Conservation (phyloP, 306 rosid genomes). For the Ormosia emarginata region DNA sequence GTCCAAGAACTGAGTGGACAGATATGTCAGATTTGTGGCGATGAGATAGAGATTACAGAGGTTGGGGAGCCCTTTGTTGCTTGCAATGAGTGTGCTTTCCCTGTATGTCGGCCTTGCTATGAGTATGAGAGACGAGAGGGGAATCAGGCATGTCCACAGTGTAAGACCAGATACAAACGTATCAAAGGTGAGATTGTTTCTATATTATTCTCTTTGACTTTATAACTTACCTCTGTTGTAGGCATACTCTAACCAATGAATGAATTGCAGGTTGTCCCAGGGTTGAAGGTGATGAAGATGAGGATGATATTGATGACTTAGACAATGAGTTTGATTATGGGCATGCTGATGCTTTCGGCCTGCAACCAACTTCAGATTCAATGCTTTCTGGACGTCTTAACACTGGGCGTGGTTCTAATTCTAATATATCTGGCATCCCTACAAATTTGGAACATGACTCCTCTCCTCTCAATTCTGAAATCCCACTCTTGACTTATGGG, state of each 20-base stretch:
- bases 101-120: slow-evolving; percentile 64
- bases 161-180: slow-evolving; percentile 71
- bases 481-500: slow-evolving; percentile 68
- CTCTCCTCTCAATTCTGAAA: slow-evolving; percentile 44
- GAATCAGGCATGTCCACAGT: slow-evolving; percentile 66
- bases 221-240: neutral
- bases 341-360: slow-evolving; percentile 33
- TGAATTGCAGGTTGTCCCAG: slow-evolving; percentile 65
- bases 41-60: slow-evolving; percentile 43
- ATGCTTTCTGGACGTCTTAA: slow-evolving; percentile 29
- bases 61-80: slow-evolving; percentile 70
- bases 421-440: slow-evolving; percentile 33
- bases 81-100: slow-evolving; percentile 79
- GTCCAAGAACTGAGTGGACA: slow-evolving; percentile 63
- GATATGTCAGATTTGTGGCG: slow-evolving; percentile 62
- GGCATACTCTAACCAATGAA: neutral
- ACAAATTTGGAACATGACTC: slow-evolving; percentile 36
- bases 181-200: slow-evolving; percentile 42
- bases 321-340: slow-evolving; percentile 64
- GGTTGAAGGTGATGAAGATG: slow-evolving; percentile 83
- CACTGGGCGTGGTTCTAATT: slow-evolving; percentile 29
- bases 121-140: slow-evolving; percentile 70
- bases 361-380: slow-evolving; percentile 34
- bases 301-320: slow-evolving; percentile 69
- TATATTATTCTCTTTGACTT: neutral